Conservation (phyloP, 169 alveolate genomes). For the Theileria parva region DNA sequence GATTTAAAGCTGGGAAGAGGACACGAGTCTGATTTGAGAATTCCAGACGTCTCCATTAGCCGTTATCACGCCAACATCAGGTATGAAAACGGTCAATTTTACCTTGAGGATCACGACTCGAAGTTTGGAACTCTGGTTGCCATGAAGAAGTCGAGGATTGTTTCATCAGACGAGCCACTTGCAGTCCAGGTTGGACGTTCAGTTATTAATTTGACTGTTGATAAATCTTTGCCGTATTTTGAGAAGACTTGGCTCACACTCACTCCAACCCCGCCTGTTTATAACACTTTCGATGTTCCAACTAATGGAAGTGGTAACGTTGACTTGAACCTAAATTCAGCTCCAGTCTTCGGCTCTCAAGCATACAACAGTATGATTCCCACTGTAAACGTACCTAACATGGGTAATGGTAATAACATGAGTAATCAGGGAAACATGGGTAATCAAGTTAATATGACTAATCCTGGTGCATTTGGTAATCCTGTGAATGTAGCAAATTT, state of each 20-base stretch:
- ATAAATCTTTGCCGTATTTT: conserved; percentile 50
- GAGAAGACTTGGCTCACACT: conserved; percentile 1
- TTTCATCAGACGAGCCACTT: conserved; percentile 54
- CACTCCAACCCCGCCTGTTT: not conserved
- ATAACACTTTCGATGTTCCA: not conserved
- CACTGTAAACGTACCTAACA: not conserved
- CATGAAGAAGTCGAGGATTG: conserved; percentile 77
- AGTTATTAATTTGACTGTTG: conserved; percentile 69
- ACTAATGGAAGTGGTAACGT: not conserved
- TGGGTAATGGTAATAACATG: conserved; percentile 9
- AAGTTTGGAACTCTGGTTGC: conserved; percentile 98
- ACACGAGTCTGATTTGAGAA: conserved; percentile 96
- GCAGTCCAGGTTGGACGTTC: conserved; percentile 81
- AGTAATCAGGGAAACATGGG: too few species aligned
- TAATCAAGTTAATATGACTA: too few species aligned
- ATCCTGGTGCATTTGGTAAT: not conserved
- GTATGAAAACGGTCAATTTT: conserved; percentile 87
- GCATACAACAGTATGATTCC: not conserved
- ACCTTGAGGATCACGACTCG: conserved; percentile 93
- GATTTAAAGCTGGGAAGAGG: conserved; percentile 94
- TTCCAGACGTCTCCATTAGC: conserved; percentile 97
- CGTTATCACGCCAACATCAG: conserved; percentile 94
- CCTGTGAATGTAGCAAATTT: not conserved
- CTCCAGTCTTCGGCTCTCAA: not conserved
- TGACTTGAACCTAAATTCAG: conserved; percentile 13